Evolutionary conservation across 139 green algal species (phyloP).

Genomic region (Monoraphidium neglectum): DNA sequence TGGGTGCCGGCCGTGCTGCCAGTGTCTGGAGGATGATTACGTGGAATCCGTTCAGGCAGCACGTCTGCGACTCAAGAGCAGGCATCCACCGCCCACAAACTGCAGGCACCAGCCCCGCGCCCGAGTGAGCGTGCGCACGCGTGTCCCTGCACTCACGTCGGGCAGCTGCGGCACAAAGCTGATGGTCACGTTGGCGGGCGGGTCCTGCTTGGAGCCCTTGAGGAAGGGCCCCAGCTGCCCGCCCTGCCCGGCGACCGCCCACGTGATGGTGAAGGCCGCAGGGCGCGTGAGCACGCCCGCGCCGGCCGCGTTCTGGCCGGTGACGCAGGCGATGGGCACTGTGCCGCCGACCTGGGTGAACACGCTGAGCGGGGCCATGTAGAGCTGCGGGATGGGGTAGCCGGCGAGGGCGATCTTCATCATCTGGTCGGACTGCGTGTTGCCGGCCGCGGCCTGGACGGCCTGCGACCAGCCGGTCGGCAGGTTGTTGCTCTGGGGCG

Average conservation of each 20-base stretch:
- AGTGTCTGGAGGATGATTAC: too few species aligned
- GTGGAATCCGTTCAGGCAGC: too few species aligned
- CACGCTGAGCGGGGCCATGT: constrained; percentile 28
- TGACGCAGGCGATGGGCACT: constrained; percentile 15
- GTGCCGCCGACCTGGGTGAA: constrained; percentile 23
- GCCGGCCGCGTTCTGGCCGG: not conserved
- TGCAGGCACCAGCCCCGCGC: too few species aligned
- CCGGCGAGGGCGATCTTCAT: constrained; percentile 30
- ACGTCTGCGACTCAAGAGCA: too few species aligned
- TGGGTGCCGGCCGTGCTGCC: too few species aligned
- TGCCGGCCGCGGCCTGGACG: constrained; percentile 26
- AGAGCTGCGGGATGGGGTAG: constrained; percentile 29
- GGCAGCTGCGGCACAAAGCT: constrained; percentile 22
- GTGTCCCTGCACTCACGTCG: constrained; percentile 31
- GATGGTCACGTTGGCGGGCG: constrained; percentile 28
- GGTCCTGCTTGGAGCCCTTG: constrained; percentile 34
- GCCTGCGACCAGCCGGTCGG: constrained; percentile 30
- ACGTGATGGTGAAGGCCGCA: constrained; percentile 26
- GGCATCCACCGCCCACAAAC: too few species aligned
- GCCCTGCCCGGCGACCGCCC: constrained; percentile 5
- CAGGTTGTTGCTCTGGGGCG: constrained; percentile 1
- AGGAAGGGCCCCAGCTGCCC: constrained; percentile 24
- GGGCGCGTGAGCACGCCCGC: constrained; percentile 12
- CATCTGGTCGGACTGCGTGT: constrained; percentile 24
- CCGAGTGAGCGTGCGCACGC: too few species aligned